phyloP scores from a whole-genome alignment of 2,329 filamentous ascomycete species.

The Alternaria metachromatica region DNA sequence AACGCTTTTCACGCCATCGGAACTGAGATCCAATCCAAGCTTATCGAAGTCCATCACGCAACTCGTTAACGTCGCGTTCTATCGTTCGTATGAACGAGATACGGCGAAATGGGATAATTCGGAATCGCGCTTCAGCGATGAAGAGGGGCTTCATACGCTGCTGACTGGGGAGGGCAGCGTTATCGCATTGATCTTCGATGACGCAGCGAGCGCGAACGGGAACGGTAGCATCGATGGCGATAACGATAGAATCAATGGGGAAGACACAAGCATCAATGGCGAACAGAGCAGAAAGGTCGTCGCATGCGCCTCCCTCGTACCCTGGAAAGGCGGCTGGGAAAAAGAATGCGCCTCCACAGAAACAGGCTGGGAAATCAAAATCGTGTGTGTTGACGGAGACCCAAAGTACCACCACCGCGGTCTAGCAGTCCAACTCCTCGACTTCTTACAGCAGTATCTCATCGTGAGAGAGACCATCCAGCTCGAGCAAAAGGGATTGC shows the following conservation, averaged over 20 bases:
- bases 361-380: slow-evolving; percentile 38
- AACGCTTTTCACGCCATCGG: slow-evolving; percentile 12
- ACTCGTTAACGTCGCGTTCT: slow-evolving; percentile 32
- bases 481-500: not conserved
- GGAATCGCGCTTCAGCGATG: slow-evolving; percentile 18
- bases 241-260: too few species aligned
- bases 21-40: slow-evolving; percentile 10
- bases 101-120: slow-evolving; percentile 22
- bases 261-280: too few species aligned
- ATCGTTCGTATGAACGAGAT: slow-evolving; percentile 15
- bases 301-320: slow-evolving; percentile 30
- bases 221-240: not conserved
- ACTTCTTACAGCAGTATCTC: slow-evolving; percentile 17
- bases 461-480: slow-evolving; percentile 1
- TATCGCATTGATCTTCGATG: slow-evolving; percentile 27
- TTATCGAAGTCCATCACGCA: slow-evolving; percentile 19
- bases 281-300: slow-evolving; percentile 16
- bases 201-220: not conserved
- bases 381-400: slow-evolving; percentile 29
- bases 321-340: slow-evolving; percentile 32
- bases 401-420: slow-evolving; percentile 25
- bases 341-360: slow-evolving; percentile 23
- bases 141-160: slow-evolving; percentile 21
- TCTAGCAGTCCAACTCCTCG: slow-evolving; percentile 21
- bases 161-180: slow-evolving; percentile 15